These are phyloP conservation scores for Leccinum boreale DNA, from an alignment of 768 basidiomycete species.

Conservation along the genomic window DNA sequence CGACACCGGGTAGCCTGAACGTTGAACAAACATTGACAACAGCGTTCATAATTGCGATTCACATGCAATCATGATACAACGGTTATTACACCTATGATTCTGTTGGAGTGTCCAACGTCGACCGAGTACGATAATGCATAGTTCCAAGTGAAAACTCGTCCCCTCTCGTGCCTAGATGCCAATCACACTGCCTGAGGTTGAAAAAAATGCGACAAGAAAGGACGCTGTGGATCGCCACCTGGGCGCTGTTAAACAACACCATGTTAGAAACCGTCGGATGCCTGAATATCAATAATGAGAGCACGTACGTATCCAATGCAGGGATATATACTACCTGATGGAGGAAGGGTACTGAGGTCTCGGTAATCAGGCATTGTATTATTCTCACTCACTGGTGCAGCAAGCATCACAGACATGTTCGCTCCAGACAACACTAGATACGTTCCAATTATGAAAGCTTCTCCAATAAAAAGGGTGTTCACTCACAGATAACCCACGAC, in stretches of 20 bases:
- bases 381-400: slow-evolving; percentile 18
- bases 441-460: neutral
- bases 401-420: slow-evolving; percentile 14
- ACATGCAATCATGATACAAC: no score
- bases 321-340: slow-evolving; percentile 13
- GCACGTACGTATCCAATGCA: slow-evolving; percentile 22
- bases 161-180: neutral
- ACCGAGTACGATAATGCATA: slow-evolving; percentile 1
- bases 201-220: slow-evolving; percentile 9
- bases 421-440: slow-evolving; percentile 12
- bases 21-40: no score
- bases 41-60: no score
- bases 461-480: neutral
- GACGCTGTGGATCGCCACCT: slow-evolving; percentile 26
- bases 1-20: no score
- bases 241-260: slow-evolving; percentile 17
- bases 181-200: slow-evolving; percentile 17
- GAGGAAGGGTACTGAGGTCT: neutral
- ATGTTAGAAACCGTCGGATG: neutral
- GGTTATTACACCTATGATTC: neutral
- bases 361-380: neutral
- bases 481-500: slow-evolving; percentile 21
- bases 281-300: neutral
- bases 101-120: neutral
- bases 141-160: slow-evolving; percentile 1